Percentiles rank a stretch among this genome's conserved stretches.
Conservation (phyloP, 2,329 filamentous ascomycete genomes). For the Apiospora aurea region DNA sequence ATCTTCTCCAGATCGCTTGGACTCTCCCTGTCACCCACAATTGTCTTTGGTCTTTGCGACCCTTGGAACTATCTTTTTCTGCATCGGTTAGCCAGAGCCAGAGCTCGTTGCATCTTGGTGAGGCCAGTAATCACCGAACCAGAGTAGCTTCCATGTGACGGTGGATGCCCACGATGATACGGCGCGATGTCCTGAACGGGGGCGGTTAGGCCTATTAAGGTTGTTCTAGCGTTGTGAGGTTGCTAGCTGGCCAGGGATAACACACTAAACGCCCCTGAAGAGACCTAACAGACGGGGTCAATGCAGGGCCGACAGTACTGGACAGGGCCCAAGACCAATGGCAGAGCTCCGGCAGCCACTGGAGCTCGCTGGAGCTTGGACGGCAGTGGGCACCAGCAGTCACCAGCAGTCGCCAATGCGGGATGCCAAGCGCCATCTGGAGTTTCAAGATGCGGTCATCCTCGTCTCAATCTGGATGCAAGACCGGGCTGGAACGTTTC, state of each 20-base stretch:
- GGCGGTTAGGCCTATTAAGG: slow-evolving; percentile 16
- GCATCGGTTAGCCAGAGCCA: background rate
- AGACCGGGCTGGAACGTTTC: slow-evolving; percentile 19
- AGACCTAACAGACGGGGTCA: background rate
- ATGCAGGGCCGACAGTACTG: slow-evolving; percentile 3
- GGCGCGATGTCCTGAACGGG: slow-evolving; percentile 10
- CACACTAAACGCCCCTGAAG: slow-evolving; percentile 2
- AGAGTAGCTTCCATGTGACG: background rate
- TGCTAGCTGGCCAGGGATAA: slow-evolving; percentile 8
- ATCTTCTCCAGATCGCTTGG: background rate
- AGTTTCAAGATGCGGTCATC: slow-evolving; percentile 17
- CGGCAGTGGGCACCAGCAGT: background rate
- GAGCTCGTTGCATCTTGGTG: too few relatives aligned
- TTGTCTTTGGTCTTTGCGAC: background rate
- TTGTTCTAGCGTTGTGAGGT: slow-evolving; percentile 5
- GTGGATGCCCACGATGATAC: slow-evolving; percentile 5
- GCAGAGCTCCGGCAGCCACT: background rate
- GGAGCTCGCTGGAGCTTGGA: slow-evolving; percentile 5
- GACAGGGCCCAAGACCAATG: background rate
- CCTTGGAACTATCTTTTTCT: background rate
- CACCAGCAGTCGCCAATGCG: slow-evolving; percentile 8
- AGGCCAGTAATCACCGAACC: background rate
- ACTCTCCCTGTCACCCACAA: background rate
- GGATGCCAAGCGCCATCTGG: slow-evolving; percentile 14
- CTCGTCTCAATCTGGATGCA: slow-evolving; percentile 18